Evolutionary conservation across 441 rosid genomes (phyloP).

Genomic region (Arabidopsis hybrid): DNA sequence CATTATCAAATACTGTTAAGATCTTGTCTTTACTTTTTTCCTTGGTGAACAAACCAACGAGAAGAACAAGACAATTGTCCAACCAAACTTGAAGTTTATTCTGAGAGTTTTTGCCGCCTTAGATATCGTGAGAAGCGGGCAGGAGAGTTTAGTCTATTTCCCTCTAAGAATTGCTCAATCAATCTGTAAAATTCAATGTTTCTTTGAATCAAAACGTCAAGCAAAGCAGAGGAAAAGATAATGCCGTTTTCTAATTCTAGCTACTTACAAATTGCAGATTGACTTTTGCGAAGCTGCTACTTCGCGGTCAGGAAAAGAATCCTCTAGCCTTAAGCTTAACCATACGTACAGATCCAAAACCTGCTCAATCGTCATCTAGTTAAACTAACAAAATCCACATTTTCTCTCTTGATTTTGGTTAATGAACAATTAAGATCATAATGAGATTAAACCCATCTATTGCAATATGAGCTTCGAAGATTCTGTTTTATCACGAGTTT

Average conservation of each 20-base stretch:
- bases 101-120: constrained; percentile 9
- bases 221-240: neutral
- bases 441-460: neutral
- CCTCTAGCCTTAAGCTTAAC: constrained; percentile 87
- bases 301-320: constrained; percentile 82
- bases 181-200: constrained; percentile 53
- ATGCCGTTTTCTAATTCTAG: neutral
- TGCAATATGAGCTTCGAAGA: neutral
- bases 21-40: constrained; percentile 9
- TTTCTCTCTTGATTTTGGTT: neutral
- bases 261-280: constrained; percentile 76
- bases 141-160: constrained; percentile 38
- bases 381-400: neutral
- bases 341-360: constrained; percentile 91
- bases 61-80: neutral
- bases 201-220: constrained; percentile 18
- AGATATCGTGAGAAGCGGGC: neutral
- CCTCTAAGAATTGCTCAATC: constrained; percentile 81
- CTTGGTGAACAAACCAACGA: constrained; percentile 23
- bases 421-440: neutral
- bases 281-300: constrained; percentile 86
- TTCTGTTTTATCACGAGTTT: neutral
- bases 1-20: constrained; percentile 12
- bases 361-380: constrained; percentile 43
- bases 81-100: constrained; percentile 8